Conservation (phyloP, 371 early-diverging fungal species). For the Circinella umbellata region DNA sequence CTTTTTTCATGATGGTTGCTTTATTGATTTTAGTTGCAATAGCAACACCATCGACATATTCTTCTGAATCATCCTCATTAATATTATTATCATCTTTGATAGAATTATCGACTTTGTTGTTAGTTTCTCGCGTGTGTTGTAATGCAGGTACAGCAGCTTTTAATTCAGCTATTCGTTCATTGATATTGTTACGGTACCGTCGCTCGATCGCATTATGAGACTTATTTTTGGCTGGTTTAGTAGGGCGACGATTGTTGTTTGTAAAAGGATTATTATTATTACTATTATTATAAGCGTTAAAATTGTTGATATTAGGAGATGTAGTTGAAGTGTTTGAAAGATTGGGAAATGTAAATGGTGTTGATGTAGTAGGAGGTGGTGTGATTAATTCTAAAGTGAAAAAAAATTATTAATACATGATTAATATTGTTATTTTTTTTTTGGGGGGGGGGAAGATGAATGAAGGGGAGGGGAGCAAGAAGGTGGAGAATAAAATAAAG, state of each 20-base stretch:
- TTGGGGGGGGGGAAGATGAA: too few relatives aligned
- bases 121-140: constrained; percentile 47
- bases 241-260: neutral
- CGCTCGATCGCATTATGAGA: constrained; percentile 86
- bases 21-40: constrained; percentile 87
- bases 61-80: constrained; percentile 65
- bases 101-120: constrained; percentile 56
- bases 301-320: neutral
- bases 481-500: too few relatives aligned
- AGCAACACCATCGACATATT: constrained; percentile 69
- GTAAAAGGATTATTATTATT: neutral
- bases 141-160: constrained; percentile 87
- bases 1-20: constrained; percentile 86
- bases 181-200: constrained; percentile 93
- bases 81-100: constrained; percentile 6
- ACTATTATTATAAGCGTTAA: neutral
- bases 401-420: neutral
- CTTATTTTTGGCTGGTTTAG: neutral
- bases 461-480: too few relatives aligned
- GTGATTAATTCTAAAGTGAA: constrained; percentile 9
- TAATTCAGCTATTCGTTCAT: constrained; percentile 88
- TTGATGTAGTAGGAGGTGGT: neutral
- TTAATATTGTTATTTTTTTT: neutral
- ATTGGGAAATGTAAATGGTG: neutral
- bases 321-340: neutral